Evolutionary conservation across 345 rosid species (phyloP), one percentile per base, ranked within the genome.

Genomic region (Carallia brachiata): DNA sequence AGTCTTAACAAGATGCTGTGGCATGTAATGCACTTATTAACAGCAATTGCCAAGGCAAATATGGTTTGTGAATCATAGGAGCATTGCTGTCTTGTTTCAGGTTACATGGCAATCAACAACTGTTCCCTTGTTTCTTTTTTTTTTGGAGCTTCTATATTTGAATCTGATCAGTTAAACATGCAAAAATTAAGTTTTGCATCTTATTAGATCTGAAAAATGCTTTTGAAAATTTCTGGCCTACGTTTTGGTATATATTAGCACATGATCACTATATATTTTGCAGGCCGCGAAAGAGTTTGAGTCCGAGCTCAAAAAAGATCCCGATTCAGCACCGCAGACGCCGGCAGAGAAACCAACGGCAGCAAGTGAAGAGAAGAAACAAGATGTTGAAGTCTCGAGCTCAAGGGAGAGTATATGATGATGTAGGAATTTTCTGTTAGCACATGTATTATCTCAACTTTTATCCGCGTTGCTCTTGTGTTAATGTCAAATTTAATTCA

Each of bases 271-370:
- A 52, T 54, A 4, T 4, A 40, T 63, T 48, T 71, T 82, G 79
- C 84, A 94, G 98, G 98, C 98, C 67, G 97, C 98, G 52, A 94
- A 89, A 71, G 98, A 94, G 73, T 94, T 94, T 0, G 98, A 94
- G 81, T 79, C 93, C 6, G 98, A 94, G 87, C 91, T 94, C 17
- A 94, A 90, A 69, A 91, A 86, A 65, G 94, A 88, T 53, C 95
- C 96, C 0, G 91, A 88, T 52, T 76, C 90, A 44, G 32, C 1
- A 31, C 6, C 84, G 2, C 88, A 81, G 6, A 53, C 77, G 19
- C 70, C 92, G 2, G 74, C 34, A 39, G 82, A 81, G 75, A 79
- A 69, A 47, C 81, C 90, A 0, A 73, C 74, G 47, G 74, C 80
- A 66, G 79, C 78, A 65, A 77, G 75, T 34, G 84, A 82, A 63